Evolutionary conservation across 1,139 yeast genomes (phyloP).

Genomic region (Geotrichum citri-aurantii): DNA sequence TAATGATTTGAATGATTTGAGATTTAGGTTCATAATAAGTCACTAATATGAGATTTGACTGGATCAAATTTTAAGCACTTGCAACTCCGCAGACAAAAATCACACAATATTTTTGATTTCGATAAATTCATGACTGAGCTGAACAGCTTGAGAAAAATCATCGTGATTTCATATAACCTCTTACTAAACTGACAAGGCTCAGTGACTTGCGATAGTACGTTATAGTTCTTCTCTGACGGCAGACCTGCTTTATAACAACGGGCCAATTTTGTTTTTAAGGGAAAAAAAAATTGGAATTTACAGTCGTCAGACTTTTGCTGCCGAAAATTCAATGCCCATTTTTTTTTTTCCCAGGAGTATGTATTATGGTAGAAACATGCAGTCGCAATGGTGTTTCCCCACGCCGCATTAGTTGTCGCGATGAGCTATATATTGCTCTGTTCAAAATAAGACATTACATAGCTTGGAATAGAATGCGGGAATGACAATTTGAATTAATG

Average conservation of each 20-base stretch:
- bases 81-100: not conserved
- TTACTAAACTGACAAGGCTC: not conserved
- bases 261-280: too few relatives aligned
- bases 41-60: not conserved
- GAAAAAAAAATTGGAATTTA: too few relatives aligned
- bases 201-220: not conserved
- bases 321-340: too few relatives aligned
- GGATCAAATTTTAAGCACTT: not conserved
- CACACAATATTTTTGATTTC: not conserved
- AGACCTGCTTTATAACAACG: not conserved
- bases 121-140: not conserved
- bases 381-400: too few relatives aligned
- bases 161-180: not conserved
- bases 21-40: not conserved
- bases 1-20: not conserved
- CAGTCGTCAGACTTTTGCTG: too few relatives aligned
- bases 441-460: too few relatives aligned
- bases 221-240: not conserved
- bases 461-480: too few relatives aligned
- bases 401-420: too few relatives aligned
- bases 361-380: too few relatives aligned
- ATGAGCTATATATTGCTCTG: too few relatives aligned
- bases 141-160: not conserved
- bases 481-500: too few relatives aligned
- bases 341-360: too few relatives aligned